These are phyloP conservation scores for Thielaviopsis euricoi DNA, from an alignment of 2,329 filamentous ascomycete species.

Conservation along the genomic window DNA sequence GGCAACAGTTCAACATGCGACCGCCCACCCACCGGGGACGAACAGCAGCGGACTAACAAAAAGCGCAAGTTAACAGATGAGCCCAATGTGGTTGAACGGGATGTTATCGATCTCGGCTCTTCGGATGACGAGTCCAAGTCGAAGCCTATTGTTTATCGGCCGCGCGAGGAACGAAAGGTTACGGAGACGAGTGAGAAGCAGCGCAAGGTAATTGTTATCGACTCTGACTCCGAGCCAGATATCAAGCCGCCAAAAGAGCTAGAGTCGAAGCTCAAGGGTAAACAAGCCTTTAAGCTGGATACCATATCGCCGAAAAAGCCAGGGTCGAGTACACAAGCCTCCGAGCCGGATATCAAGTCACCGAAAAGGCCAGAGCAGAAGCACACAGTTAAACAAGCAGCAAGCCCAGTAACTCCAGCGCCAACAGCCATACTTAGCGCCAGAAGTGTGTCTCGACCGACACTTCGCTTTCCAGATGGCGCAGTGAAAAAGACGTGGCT, in stretches of 20 bases:
- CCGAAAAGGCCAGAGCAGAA: constrained; percentile 13
- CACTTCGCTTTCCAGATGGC: constrained; percentile 36
- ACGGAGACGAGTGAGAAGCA: not conserved
- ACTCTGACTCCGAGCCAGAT: not conserved
- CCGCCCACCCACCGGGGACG: not conserved
- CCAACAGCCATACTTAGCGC: not conserved
- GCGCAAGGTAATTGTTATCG: not conserved
- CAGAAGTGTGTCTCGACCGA: constrained; percentile 2
- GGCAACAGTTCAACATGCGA: not conserved
- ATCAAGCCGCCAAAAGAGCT: not conserved
- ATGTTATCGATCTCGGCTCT: not conserved
- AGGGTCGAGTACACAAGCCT: too few species aligned
- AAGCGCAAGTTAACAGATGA: not conserved
- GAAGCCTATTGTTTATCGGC: not conserved
- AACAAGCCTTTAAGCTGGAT: not conserved
- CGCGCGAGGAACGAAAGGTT: not conserved
- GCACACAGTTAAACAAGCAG: too few species aligned
- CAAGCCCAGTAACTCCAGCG: too few species aligned
- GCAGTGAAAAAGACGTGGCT: constrained; percentile 71
- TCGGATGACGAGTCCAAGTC: not conserved
- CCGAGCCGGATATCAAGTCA: too few species aligned
- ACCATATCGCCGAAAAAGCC: too few species aligned
- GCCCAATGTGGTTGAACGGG: not conserved
- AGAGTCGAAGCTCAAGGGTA: not conserved
- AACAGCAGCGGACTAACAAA: not conserved